Evolutionary conservation across 164 flowering plant species (phyloP).

Genomic region (Litsea cubeba): DNA sequence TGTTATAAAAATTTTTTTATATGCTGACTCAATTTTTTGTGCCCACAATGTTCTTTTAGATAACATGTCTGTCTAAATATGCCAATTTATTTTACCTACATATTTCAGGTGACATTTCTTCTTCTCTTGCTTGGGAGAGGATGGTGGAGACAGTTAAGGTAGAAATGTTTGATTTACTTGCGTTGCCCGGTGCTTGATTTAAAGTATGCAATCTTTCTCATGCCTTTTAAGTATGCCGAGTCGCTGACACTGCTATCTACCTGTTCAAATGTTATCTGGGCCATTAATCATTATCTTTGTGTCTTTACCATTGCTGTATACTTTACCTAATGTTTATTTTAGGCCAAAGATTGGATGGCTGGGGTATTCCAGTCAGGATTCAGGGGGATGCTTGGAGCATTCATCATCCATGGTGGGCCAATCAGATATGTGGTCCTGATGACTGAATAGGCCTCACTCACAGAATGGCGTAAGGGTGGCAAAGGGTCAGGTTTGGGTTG

Average conservation of each 20-base stretch:
- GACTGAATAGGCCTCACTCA: neutral
- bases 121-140: constrained; percentile 40
- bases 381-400: neutral
- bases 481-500: too few relatives aligned
- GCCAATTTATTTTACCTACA: neutral
- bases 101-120: constrained; percentile 30
- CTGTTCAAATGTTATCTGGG: neutral
- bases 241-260: neutral
- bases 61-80: neutral
- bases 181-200: neutral
- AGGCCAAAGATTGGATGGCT: neutral
- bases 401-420: neutral
- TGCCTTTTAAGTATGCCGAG: neutral
- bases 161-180: neutral
- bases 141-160: constrained; percentile 65
- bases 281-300: too few relatives aligned
- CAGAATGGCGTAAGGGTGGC: neutral
- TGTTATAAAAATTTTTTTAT: neutral
- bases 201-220: neutral
- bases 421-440: neutral
- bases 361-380: neutral
- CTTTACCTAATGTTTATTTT: neutral
- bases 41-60: neutral
- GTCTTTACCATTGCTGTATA: neutral
- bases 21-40: neutral